Base-by-base conservation (phyloP, 257 asterid genomes). In the Lycium ferocissimum region DNA sequence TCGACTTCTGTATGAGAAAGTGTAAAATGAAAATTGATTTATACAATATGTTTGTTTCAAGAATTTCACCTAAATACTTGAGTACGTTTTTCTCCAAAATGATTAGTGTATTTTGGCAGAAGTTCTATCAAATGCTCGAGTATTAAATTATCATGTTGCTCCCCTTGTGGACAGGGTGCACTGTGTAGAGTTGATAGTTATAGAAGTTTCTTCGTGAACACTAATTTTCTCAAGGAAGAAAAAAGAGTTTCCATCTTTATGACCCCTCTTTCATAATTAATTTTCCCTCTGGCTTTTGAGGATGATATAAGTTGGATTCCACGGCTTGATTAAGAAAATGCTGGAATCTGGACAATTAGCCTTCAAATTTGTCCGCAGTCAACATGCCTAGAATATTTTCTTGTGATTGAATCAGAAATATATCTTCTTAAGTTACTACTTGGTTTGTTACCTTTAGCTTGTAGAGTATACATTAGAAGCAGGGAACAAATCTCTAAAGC, bases 401-500 rank as follows among this genome's bases (percentile, higher is more conserved):
- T 7, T 59, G 15, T 47, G 18, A 72, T 71, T 40, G 38, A 9
- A 72, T 72, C 58, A 72, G 79, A 71, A 45, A 4, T 47, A 11
- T 18, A 20, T 73, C 61, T 73, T 73, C 11, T 7, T 73, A 73
- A 9, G 59, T 73, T 73, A 20, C 43, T 26, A 73, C 33, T 72
- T n/a, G 40, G n/a, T 47, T 73, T 72, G n/a, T 73, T 12, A 73
- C 61, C 81, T 73, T 62, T 20, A 20, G 7, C 61, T 45, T 75
- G 58, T 75, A 53, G 61, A 73, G 7, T 75, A 20, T 75, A 49
- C 38, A 75, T 75, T 75, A 6, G 43, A 49, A 20, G 81, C 59
- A 75, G 20, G n/a, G 81, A 47, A 75, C 81, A 75, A 75, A 75
- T 12, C 18, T 75, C 20, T 75, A 20, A 47, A 47, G 43, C 43